Evolutionary conservation across 1,139 yeast species (phyloP), one percentile per base, ranked within the genome.

Genomic region (Pichia sp.): DNA sequence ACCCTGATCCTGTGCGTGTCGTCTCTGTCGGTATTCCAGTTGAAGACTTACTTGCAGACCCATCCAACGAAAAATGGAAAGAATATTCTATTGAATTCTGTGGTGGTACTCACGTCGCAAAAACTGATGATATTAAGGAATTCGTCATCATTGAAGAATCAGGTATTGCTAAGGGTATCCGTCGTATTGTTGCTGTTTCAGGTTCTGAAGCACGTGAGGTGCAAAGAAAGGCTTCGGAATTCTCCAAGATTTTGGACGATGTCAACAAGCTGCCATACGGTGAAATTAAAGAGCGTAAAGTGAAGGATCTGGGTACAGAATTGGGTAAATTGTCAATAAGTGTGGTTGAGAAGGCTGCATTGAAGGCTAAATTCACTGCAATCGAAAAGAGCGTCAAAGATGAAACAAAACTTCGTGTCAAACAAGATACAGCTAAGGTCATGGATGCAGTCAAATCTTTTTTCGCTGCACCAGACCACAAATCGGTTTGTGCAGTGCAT

Each of bases 1-100:
- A 93, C 69, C 99, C 99, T 44, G 98, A 93, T 68, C 99, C 99
- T 49, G 99, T 93, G 38, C 84, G 99, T 71, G 99, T 93, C 63
- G 97, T 93, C 54, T 88, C 97, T 42, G 88, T 95, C 66, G 99
- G 99, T 68, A 87, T 81, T 47, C 83, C 97, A 49, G 89, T 95
- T 51, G 93, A 88, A 27, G 95, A 87, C 6, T 76, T 93, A 63
- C 70, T 92, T 61, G 76, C 79, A 12, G 77, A 85, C 63, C 97
- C 98, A 63, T 62, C 74, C 33, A 87, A 80, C 67, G 75, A 75
- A 52, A 81, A 87, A 66, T 93, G 99, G 98, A 74, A 73, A 63
- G 75, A 81, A 53, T 77, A 81, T 64, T 89, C 97, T 5, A 78
- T 95, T 64, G 99, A 95, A 75, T 92, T 93, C 78, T 93, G 99